A percentile compares a stretch with the other conserved stretches of the same genome.
Evolutionary conservation across 2,329 filamentous ascomycete species (phyloP).

Genomic region (Aurifilum marmelostoma): DNA sequence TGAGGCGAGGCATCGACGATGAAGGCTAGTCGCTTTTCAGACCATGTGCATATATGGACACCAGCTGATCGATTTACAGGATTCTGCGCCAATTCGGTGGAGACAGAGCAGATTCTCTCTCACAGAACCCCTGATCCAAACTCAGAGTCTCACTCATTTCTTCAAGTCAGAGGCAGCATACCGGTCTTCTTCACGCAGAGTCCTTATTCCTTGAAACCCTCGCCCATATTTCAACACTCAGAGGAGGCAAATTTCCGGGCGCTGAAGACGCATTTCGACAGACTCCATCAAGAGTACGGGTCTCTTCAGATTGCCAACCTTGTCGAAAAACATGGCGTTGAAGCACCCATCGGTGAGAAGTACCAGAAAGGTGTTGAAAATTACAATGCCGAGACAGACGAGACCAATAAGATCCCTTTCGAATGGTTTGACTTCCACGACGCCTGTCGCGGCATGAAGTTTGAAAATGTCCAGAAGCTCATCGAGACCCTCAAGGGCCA

Average conservation of each 20-base stretch:
- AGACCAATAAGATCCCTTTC: constrained; percentile 62
- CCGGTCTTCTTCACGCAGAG: constrained; percentile 95
- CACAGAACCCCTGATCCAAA: constrained; percentile 65
- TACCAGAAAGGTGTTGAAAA: constrained; percentile 71
- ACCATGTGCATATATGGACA: background rate
- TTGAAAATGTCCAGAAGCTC: constrained; percentile 87
- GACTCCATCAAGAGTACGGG: constrained; percentile 72
- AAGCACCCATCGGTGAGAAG: constrained; percentile 75
- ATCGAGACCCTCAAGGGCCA: constrained; percentile 69
- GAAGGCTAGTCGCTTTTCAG: constrained; percentile 62
- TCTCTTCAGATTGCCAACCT: constrained; percentile 78
- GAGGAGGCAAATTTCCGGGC: constrained; percentile 76
- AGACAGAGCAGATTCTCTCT: constrained; percentile 93
- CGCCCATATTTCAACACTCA: constrained; percentile 81
- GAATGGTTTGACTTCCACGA: constrained; percentile 98
- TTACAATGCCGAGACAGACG: constrained; percentile 65
- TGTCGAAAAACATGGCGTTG: constrained; percentile 85
- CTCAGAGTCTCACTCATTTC: constrained; percentile 74
- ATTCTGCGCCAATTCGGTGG: constrained; percentile 80
- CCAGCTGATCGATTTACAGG: background rate
- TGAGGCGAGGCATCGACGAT: constrained; percentile 88
- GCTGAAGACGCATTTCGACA: constrained; percentile 77
- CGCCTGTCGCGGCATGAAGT: constrained; percentile 94
- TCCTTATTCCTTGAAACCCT: constrained; percentile 89
- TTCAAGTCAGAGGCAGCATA: constrained; percentile 89